These are phyloP conservation scores for Mortierella sp. DNA, from an alignment of 371 early-diverging fungal genomes.

Conservation along the genomic window DNA sequence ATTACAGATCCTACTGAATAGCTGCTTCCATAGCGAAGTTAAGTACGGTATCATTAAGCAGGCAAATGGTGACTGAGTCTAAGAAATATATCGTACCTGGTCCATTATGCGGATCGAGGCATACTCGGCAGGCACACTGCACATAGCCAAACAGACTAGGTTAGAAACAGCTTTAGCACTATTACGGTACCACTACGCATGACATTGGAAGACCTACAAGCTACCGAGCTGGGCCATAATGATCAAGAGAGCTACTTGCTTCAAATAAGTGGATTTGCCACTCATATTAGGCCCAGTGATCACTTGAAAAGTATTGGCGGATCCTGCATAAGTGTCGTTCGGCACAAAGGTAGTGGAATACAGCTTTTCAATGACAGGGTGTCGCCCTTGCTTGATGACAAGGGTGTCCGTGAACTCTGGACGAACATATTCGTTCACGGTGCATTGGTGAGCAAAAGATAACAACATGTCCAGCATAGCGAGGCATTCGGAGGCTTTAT, in stretches of 20 bases:
- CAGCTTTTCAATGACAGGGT: constrained; percentile 82
- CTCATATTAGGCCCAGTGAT: constrained; percentile 99
- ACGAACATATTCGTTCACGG: constrained; percentile 69
- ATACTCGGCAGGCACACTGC: constrained; percentile 90
- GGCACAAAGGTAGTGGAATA: constrained; percentile 69
- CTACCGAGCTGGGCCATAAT: constrained; percentile 97
- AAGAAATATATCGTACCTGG: constrained; percentile 57
- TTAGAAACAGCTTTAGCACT: too few relatives aligned
- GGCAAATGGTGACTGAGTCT: too few relatives aligned
- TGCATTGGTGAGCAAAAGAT: constrained; percentile 77
- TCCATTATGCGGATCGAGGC: constrained; percentile 85
- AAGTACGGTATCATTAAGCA: neutral
- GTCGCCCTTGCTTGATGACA: constrained; percentile 83
- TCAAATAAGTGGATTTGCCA: constrained; percentile 95
- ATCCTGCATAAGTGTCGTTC: constrained; percentile 81
- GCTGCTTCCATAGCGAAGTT: constrained; percentile 5
- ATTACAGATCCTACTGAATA: constrained; percentile 81
- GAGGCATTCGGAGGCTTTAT: constrained; percentile 83
- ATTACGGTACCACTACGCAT: too few relatives aligned
- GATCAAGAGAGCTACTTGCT: constrained; percentile 88
- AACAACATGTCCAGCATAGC: constrained; percentile 85
- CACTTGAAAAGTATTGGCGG: constrained; percentile 80
- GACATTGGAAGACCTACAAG: constrained; percentile 70
- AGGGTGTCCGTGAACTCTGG: constrained; percentile 87
- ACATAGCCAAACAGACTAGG: too few relatives aligned